Evolutionary conservation across 176 grass and related monocot species (phyloP).

Genomic region (Tillandsia fasciculata): DNA sequence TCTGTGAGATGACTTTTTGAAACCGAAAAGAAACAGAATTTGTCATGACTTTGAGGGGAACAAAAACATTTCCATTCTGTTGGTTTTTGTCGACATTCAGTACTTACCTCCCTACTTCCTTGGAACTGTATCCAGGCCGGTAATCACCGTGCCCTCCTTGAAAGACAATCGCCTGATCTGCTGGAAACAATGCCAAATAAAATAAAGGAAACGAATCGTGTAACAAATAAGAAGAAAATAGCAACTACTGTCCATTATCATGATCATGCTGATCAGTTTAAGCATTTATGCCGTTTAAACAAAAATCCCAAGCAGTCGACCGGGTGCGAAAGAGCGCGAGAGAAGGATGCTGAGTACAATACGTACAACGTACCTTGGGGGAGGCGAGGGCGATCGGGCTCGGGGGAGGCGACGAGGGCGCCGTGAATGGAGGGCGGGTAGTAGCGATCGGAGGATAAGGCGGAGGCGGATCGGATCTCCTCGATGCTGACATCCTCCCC

Average conservation of each 20-base stretch:
- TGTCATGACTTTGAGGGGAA: too few relatives aligned
- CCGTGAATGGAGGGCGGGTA: conserved; percentile 65
- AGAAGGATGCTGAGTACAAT: background rate
- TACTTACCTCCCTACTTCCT: conserved; percentile 40
- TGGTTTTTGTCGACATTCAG: background rate
- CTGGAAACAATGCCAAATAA: background rate
- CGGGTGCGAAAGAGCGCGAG: conserved; percentile 14
- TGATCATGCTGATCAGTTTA: too few relatives aligned
- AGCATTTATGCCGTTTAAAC: too few relatives aligned
- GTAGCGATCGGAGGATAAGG: conserved; percentile 42
- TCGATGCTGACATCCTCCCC: conserved; percentile 58
- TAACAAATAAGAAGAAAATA: background rate
- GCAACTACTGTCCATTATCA: conserved; percentile 12
- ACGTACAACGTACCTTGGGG: conserved; percentile 13
- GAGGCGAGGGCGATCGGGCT: conserved; percentile 9
- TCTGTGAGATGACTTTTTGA: background rate
- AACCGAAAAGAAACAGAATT: too few relatives aligned
- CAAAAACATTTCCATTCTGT: background rate
- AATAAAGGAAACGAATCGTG: conserved; percentile 2
- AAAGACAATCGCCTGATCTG: conserved; percentile 35
- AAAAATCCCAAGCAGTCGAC: background rate
- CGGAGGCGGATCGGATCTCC: conserved; percentile 59
- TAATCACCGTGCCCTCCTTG: conserved; percentile 38
- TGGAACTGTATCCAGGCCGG: conserved; percentile 36
- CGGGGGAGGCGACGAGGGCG: conserved; percentile 37